Conservation (phyloP, 202 grass and related monocot genomes). For the Musa balbisiana region DNA sequence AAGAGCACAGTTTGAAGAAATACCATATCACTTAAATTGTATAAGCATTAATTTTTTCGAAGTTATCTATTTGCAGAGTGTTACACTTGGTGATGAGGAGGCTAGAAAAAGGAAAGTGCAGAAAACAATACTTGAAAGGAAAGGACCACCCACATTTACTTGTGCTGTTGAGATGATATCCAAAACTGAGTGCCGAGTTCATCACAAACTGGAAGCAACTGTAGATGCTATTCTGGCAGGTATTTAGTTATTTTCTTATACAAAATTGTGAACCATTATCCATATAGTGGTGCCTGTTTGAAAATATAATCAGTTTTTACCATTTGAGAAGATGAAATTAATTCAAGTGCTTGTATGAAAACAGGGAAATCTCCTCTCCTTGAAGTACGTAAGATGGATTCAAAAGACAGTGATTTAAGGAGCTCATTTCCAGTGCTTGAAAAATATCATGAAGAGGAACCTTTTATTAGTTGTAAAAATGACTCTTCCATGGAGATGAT, state of each 20-base stretch:
- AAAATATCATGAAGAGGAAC: conserved; percentile 42
- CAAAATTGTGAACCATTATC: neutral
- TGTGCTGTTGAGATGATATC: conserved; percentile 98
- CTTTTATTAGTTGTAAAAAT: conserved; percentile 36
- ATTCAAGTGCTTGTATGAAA: conserved; percentile 16
- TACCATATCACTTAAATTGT: neutral
- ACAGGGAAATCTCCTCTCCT: conserved; percentile 79
- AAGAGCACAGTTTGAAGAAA: neutral
- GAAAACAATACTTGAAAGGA: conserved; percentile 95
- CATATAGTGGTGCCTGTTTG: conserved; percentile 4
- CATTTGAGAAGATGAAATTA: neutral
- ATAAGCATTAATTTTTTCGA: neutral
- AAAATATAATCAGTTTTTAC: conserved; percentile 15
- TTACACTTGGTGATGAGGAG: conserved; percentile 94
- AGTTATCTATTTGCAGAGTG: conserved; percentile 42
- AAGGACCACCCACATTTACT: conserved; percentile 88
- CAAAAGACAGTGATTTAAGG: conserved; percentile 28
- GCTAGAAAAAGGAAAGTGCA: conserved; percentile 91
- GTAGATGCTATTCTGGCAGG: conserved; percentile 94
- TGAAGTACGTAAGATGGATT: conserved; percentile 59
- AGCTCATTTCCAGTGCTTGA: conserved; percentile 37
- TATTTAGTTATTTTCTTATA: conserved; percentile 8
- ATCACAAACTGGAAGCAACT: conserved; percentile 84
- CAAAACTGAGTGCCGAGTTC: conserved; percentile 77
- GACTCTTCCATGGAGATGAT: conserved; percentile 28